phyloP scores from a whole-genome alignment of 345 rosid genomes.

The Acer saccharum region DNA sequence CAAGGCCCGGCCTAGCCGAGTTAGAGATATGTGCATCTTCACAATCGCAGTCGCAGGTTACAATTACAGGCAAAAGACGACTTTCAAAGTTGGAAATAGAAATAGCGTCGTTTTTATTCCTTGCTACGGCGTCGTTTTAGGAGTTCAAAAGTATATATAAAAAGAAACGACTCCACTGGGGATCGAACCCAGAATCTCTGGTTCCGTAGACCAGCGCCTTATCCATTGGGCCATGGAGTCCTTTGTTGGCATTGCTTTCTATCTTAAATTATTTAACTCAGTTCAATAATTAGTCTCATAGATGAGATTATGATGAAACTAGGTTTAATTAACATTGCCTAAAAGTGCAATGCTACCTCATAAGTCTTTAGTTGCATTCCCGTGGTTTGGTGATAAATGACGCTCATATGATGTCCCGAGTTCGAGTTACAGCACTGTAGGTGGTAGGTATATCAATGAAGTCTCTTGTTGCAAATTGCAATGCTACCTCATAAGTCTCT shows the following conservation, averaged over 20 bases:
- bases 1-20: constrained; percentile 47
- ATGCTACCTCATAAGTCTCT: too few relatives aligned
- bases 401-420: too few relatives aligned
- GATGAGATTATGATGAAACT: too few relatives aligned
- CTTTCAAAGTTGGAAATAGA: neutral
- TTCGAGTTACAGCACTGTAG: too few relatives aligned
- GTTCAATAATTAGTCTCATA: too few relatives aligned
- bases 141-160: neutral
- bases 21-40: constrained; percentile 43
- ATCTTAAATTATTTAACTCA: too few relatives aligned
- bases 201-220: constrained; percentile 79
- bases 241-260: neutral
- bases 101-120: neutral
- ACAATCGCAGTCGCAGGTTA: neutral
- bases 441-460: too few relatives aligned
- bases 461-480: neutral
- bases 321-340: neutral
- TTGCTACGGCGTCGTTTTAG: neutral
- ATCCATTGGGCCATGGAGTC: constrained; percentile 71
- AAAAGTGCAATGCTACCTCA: neutral
- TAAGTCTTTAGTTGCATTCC: too few relatives aligned
- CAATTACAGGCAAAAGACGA: too few relatives aligned
- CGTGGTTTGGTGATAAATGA: too few relatives aligned
- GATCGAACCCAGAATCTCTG: constrained; percentile 76
- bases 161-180: constrained; percentile 57